These are phyloP conservation scores for Santalum album DNA, from an alignment of 164 flowering plant species.

Conservation along the genomic window DNA sequence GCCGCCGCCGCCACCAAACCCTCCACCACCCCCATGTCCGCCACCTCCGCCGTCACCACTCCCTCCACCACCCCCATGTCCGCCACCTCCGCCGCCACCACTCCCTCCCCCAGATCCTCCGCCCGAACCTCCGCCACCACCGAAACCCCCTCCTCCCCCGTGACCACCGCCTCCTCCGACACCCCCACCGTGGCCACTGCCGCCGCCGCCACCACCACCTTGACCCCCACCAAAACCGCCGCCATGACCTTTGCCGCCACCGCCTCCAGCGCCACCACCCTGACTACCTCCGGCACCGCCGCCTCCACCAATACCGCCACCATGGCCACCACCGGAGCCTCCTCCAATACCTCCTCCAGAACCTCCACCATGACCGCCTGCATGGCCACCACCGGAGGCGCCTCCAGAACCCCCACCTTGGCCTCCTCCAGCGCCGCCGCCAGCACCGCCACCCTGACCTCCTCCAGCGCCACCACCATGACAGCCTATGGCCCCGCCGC, in stretches of 20 bases:
- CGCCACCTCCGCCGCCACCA: slow-evolving; percentile 10
- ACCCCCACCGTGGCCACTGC: not conserved
- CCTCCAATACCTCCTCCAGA: not conserved
- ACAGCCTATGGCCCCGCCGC: not conserved
- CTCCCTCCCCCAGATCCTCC: not conserved
- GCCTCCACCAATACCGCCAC: not conserved
- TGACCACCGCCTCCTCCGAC: not conserved
- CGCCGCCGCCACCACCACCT: not conserved
- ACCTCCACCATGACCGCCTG: not conserved
- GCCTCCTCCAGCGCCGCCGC: not conserved
- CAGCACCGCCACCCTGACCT: not conserved
- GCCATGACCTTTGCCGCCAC: not conserved
- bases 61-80: slow-evolving; percentile 16
- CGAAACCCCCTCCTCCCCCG: not conserved
- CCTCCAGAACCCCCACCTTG: not conserved
- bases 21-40: slow-evolving; percentile 3
- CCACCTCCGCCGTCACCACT: slow-evolving; percentile 4
- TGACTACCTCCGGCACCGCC: not conserved
- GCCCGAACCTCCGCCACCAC: not conserved
- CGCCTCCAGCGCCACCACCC: not conserved
- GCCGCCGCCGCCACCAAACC: no score
- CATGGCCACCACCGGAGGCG: not conserved
- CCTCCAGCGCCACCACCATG: not conserved
- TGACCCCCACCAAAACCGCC: not conserved
- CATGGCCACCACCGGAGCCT: not conserved